phyloP scores from a whole-genome alignment of 148 eudicot species.

The Camellia lanceoleosa region DNA sequence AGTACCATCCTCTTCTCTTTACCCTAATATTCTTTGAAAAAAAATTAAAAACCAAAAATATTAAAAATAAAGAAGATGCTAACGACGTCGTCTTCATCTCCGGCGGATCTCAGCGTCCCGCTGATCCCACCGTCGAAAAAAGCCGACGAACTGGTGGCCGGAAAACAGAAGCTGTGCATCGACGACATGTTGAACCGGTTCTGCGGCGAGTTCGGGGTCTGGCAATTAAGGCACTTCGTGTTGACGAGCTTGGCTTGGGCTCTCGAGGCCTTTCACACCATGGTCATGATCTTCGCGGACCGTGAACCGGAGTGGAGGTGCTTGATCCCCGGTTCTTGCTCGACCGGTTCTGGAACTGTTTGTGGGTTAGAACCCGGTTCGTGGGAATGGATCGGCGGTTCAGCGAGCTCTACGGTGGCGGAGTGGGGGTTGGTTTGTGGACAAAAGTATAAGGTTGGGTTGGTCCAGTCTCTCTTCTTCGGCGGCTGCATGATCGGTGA shows the following conservation, averaged over 20 bases:
- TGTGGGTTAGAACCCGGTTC: constrained; percentile 52
- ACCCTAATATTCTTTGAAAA: too few relatives aligned
- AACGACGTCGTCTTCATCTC: not conserved
- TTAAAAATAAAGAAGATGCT: too few relatives aligned
- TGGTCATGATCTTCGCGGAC: constrained; percentile 95
- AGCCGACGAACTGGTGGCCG: not conserved
- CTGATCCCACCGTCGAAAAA: constrained; percentile 10
- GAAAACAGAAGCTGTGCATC: constrained; percentile 40
- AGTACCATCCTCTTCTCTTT: too few relatives aligned
- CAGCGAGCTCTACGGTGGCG: constrained; percentile 51
- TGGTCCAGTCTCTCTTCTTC: constrained; percentile 82
- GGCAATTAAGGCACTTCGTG: constrained; percentile 74
- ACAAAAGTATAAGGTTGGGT: constrained; percentile 73
- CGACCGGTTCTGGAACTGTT: constrained; percentile 24
- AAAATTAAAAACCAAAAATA: too few relatives aligned
- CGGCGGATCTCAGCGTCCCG: constrained; percentile 8
- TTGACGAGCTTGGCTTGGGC: constrained; percentile 88
- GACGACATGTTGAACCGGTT: constrained; percentile 68
- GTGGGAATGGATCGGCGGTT: constrained; percentile 74
- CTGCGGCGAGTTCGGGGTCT: constrained; percentile 87
- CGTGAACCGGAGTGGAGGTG: constrained; percentile 81
- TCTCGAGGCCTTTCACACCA: constrained; percentile 84
- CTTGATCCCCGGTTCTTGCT: not conserved
- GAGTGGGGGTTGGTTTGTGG: constrained; percentile 76
- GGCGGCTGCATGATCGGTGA: constrained; percentile 83